Conservation (phyloP, 2,329 filamentous ascomycete species). For the Hymenoscyphus fraxineus region DNA sequence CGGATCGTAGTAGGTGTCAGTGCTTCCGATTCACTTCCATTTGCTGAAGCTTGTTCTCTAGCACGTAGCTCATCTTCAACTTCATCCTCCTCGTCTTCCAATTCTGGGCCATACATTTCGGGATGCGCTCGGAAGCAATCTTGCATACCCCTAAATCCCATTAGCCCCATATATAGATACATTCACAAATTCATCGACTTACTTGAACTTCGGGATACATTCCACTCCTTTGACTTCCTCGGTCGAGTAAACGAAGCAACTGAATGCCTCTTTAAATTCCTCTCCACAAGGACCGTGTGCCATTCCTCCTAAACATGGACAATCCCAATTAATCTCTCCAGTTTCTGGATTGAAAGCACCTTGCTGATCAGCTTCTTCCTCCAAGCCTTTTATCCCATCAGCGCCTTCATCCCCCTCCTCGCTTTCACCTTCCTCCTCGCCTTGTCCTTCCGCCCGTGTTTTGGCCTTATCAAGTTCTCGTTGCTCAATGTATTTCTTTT, state of each 20-base stretch:
- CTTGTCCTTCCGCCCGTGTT: slow-evolving; percentile 22
- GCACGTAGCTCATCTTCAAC: slow-evolving; percentile 33
- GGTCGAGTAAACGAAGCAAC: slow-evolving; percentile 94
- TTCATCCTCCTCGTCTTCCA: slow-evolving; percentile 72
- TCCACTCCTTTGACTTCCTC: slow-evolving; percentile 98
- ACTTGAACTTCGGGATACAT: slow-evolving; percentile 98
- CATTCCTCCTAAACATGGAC: slow-evolving; percentile 96
- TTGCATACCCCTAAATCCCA: slow-evolving; percentile 75
- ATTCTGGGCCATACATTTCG: slow-evolving; percentile 85
- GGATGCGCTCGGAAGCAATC: slow-evolving; percentile 92
- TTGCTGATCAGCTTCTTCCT: slow-evolving; percentile 80
- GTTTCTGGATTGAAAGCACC: slow-evolving; percentile 98
- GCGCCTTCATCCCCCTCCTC: slow-evolving; percentile 31
- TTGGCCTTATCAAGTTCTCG: slow-evolving; percentile 21
- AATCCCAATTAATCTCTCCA: slow-evolving; percentile 99
- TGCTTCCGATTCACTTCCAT: neutral
- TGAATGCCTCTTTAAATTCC: slow-evolving; percentile 92
- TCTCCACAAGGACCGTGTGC: slow-evolving; percentile 92
- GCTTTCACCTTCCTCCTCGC: slow-evolving; percentile 27
- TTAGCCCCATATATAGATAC: slow-evolving; percentile 19
- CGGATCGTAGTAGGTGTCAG: neutral
- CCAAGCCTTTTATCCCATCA: slow-evolving; percentile 52
- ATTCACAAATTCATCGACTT: slow-evolving; percentile 39
- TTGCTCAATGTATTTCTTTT: slow-evolving; percentile 35
- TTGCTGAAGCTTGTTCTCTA: slow-evolving; percentile 19